phyloP scores from a whole-genome alignment of 345 rosid genomes.

The Bruguiera parviflora region DNA sequence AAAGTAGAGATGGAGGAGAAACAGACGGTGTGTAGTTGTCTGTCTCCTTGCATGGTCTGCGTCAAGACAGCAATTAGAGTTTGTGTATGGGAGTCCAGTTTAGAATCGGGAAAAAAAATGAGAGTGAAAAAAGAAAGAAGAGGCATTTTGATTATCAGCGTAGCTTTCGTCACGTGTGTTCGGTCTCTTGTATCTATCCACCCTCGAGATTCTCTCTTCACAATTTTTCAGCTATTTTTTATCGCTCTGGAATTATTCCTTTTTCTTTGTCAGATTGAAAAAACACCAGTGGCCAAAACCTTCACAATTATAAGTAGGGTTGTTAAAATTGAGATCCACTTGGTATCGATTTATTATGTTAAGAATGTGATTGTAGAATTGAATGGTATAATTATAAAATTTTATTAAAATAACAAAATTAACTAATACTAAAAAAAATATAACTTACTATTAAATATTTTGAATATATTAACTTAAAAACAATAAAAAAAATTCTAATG shows the following conservation, averaged over 20 bases:
- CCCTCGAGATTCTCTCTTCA: not conserved
- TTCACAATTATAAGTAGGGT: too few relatives aligned
- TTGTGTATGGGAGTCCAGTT: not conserved
- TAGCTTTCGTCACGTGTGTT: conserved; percentile 31
- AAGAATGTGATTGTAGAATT: too few relatives aligned
- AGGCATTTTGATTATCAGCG: not conserved
- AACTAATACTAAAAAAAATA: too few relatives aligned
- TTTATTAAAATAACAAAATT: too few relatives aligned
- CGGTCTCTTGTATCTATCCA: conserved; percentile 13
- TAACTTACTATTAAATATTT: too few relatives aligned
- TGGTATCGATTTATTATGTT: too few relatives aligned
- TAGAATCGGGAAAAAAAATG: not conserved
- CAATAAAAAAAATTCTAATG: too few relatives aligned
- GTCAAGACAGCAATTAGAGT: not conserved
- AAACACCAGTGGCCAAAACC: not conserved
- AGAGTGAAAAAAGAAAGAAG: too few relatives aligned
- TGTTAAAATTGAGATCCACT: not conserved
- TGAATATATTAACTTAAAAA: too few relatives aligned
- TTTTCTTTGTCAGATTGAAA: not conserved
- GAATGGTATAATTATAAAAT: too few relatives aligned
- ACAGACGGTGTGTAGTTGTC: conserved; percentile 31
- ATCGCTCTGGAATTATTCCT: not conserved
- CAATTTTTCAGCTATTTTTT: not conserved
- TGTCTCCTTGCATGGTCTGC: conserved; percentile 36
- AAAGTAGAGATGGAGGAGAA: not conserved